Evolutionary conservation across 2,329 filamentous ascomycete species (phyloP), one percentile per base, ranked within the genome.

Genomic region (Botryotinia narcissicola): DNA sequence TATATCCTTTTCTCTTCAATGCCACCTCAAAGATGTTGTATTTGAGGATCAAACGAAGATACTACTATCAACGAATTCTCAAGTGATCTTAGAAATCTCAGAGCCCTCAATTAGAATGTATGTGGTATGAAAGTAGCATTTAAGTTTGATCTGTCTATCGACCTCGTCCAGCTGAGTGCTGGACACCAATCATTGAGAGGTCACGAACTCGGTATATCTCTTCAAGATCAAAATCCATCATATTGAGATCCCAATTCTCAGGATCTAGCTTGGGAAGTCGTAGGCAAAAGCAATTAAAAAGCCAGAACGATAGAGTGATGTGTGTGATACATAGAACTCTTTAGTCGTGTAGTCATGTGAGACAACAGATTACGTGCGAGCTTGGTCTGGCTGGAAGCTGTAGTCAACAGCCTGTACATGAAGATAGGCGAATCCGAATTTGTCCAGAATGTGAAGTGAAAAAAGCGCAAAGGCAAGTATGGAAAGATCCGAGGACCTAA

Each of bases 271-370:
- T 61, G 32, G 14, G 7, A 12, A 37, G 20, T 16, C 32, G 35
- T 61, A 25, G 20, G 54, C 9, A 22, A 25, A 61, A 37, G 22
- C 2, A 20, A 37, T 37, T 4, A 25, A 25, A 25, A 37, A 37
- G 5, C 20, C 20, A 61, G 20, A 61, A 3, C 20, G 35, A 25
- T 25, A 61, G 12, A 62, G 60, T 35, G 22, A 62, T 62, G 37
- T 62, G 37, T n/a, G 60, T 62, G 60, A 62, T 62, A n/a, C 60
- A n/a, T n/a, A 42, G 60, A 62, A 62, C 60, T 40, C 37, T 62
- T 37, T 62, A 37, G 60, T 14, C 35, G 3, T 62, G 60, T 14
- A 40, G 35, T 16, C 35, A 62, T 25, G 35, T n/a, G 20, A 62
- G 2, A 10, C 60, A 42, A 42, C 25, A 25, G 7, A n/a, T 42